phyloP scores from a whole-genome alignment of 495 filamentous ascomycete species.

The Podospora didyma region DNA sequence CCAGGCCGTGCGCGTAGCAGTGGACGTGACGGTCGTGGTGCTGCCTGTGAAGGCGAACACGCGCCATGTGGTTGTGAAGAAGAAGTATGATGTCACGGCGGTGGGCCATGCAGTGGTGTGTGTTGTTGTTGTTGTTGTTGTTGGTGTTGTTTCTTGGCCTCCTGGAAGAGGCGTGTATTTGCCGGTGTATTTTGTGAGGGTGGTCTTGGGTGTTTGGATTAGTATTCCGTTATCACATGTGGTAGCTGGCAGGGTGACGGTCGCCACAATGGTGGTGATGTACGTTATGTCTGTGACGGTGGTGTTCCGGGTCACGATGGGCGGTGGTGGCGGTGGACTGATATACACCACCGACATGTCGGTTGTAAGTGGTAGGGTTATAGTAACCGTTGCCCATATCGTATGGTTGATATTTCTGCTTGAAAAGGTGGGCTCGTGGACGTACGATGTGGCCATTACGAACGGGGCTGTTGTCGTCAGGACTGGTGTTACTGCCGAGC shows the following conservation, averaged over 20 bases:
- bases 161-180: slow-evolving; percentile 11
- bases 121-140: slow-evolving; percentile 4
- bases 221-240: slow-evolving; percentile 11
- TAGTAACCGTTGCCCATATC: slow-evolving; percentile 3
- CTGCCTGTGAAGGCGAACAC: slow-evolving; percentile 5
- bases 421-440: slow-evolving; percentile 3
- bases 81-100: slow-evolving; percentile 7
- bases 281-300: slow-evolving; percentile 4
- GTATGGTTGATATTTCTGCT: slow-evolving; percentile 12
- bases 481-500: slow-evolving; percentile 9
- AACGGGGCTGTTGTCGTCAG: slow-evolving; percentile 6
- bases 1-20: slow-evolving; percentile 4
- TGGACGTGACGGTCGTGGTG: slow-evolving; percentile 9
- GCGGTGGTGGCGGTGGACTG: neutral
- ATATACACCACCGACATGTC: neutral
- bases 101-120: slow-evolving; percentile 7
- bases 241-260: slow-evolving; percentile 7
- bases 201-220: too few relatives aligned
- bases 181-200: slow-evolving; percentile 11
- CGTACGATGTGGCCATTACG: slow-evolving; percentile 2
- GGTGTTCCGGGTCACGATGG: slow-evolving; percentile 3
- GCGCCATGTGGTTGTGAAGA: slow-evolving; percentile 3
- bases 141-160: too few relatives aligned
- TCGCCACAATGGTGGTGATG: slow-evolving; percentile 5
- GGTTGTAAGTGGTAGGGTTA: neutral